Conservation (phyloP, 129 eudicot genomes). For the Chrysanthemum seticuspe region DNA sequence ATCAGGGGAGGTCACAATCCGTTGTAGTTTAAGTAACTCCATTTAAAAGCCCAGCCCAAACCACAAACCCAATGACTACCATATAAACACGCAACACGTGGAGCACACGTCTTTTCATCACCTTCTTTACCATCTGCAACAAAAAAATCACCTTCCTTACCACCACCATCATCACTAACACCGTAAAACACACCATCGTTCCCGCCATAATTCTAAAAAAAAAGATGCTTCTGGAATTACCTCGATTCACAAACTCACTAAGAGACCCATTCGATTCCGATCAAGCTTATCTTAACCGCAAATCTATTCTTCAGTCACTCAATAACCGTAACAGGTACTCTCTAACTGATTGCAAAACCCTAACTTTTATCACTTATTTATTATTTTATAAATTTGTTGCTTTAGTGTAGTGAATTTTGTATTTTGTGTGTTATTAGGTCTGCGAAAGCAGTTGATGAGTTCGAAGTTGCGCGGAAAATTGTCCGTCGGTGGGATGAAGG, state of each 20-base stretch:
- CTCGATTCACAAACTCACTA: constrained; percentile 77
- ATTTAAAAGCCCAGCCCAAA: too few species aligned
- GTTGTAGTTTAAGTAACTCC: too few species aligned
- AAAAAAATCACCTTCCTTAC: too few species aligned
- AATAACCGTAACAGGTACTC: constrained; percentile 51
- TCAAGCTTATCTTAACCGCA: constrained; percentile 79
- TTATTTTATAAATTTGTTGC: not conserved
- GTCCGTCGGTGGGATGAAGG: constrained; percentile 90
- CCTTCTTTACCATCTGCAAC: too few species aligned
- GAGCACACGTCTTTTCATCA: too few species aligned
- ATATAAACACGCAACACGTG: too few species aligned
- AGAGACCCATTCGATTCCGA: constrained; percentile 87
- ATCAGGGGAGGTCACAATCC: too few species aligned
- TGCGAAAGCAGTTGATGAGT: constrained; percentile 56
- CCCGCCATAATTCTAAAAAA: not conserved
- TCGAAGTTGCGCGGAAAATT: constrained; percentile 73
- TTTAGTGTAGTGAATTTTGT: constrained; percentile 7
- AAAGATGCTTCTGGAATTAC: constrained; percentile 69
- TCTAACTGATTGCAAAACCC: not conserved
- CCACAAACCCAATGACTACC: too few species aligned
- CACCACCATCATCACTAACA: too few species aligned
- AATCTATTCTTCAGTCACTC: constrained; percentile 51
- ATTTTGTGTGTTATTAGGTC: constrained; percentile 35
- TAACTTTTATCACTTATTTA: not conserved
- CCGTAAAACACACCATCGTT: too few species aligned